phyloP scores from a whole-genome alignment of 768 basidiomycete species.

The Calocybe cyanea region DNA sequence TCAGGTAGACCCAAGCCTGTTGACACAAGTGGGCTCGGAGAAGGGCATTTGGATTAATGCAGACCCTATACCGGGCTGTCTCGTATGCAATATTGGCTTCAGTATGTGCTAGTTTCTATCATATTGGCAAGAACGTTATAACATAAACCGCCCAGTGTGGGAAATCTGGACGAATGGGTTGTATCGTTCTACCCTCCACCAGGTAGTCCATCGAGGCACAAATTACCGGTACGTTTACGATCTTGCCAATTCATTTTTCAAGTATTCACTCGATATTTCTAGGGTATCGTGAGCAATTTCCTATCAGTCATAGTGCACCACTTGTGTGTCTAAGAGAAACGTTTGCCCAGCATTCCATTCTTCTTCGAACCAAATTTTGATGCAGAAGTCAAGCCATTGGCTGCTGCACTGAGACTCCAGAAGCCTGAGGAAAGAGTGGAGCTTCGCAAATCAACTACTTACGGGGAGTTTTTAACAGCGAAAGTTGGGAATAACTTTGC shows the following conservation, averaged over 20 bases:
- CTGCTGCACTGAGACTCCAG: slow-evolving; percentile 50
- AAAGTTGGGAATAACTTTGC: slow-evolving; percentile 79
- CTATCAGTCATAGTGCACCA: not conserved
- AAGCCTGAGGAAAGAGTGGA: slow-evolving; percentile 16
- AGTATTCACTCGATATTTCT: slow-evolving; percentile 1
- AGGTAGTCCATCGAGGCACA: slow-evolving; percentile 72
- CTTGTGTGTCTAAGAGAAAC: slow-evolving; percentile 40
- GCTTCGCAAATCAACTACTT: slow-evolving; percentile 46
- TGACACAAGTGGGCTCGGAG: slow-evolving; percentile 50
- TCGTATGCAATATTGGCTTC: slow-evolving; percentile 92
- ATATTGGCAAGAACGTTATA: not conserved
- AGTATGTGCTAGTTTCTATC: slow-evolving; percentile 54
- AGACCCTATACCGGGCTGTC: slow-evolving; percentile 76
- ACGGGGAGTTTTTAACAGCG: slow-evolving; percentile 72
- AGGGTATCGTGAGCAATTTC: slow-evolving; percentile 76
- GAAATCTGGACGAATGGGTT: slow-evolving; percentile 87
- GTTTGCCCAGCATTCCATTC: slow-evolving; percentile 67
- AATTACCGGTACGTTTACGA: slow-evolving; percentile 58
- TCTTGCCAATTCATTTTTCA: not conserved
- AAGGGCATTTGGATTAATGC: slow-evolving; percentile 79
- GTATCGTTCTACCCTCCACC: slow-evolving; percentile 84
- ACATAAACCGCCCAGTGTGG: slow-evolving; percentile 85
- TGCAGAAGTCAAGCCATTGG: slow-evolving; percentile 63
- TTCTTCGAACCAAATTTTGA: slow-evolving; percentile 92
- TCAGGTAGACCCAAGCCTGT: slow-evolving; percentile 31